Base-by-base conservation (phyloP, 2,329 filamentous ascomycete species). In the Mycosphaerella arachidis region DNA sequence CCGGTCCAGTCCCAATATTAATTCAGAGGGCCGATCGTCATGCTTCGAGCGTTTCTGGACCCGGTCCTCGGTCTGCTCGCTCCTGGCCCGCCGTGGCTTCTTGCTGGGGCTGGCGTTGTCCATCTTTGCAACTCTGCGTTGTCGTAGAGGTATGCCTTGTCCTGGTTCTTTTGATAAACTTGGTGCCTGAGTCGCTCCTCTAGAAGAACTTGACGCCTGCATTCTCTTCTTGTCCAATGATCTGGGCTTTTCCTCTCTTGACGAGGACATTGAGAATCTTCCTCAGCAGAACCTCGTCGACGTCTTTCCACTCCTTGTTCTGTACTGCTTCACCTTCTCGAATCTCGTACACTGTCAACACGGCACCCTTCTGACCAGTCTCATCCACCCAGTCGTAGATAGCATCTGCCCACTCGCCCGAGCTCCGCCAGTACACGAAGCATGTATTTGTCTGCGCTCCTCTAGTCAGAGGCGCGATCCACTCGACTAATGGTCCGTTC, bases 151-250 rank as follows among this genome's bases (percentile, higher is more conserved):
- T 27, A 48, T 20, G 18, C 35, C 20, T 37, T 31, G n/a, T 33
- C 24, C 3, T 29, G 35, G 12, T 12, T 20, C n/a, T 33, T 45
- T 20, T 45, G 29, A 50, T 10, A 10, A 30, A 29, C 13, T 29
- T 35, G 50, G 18, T 48, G 3, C 16, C 30, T 20, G 27, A 52
- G 50, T 35, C 18, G 29, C 10, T 29, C 45, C 33, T 40, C 87
- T 79, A 97, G 73, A 97, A 97, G 79, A 99, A 97, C 79, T 99
- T 99, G 66, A 97, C 91, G 70, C 94, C 94, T 70, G 90, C 86
- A 62, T 90, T 89, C 72, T 93, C 91, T 70, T 93, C 92, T 56
- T 86, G 84, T 35, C 93, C 93, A 77, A 99, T 97, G 29, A 97
- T 86, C 75, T 97, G 93, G 13, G 92, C 93, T 77, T 90, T 96